Base-by-base conservation (phyloP, 192 early-diverging fungal species). In the Linnemannia zychae region DNA sequence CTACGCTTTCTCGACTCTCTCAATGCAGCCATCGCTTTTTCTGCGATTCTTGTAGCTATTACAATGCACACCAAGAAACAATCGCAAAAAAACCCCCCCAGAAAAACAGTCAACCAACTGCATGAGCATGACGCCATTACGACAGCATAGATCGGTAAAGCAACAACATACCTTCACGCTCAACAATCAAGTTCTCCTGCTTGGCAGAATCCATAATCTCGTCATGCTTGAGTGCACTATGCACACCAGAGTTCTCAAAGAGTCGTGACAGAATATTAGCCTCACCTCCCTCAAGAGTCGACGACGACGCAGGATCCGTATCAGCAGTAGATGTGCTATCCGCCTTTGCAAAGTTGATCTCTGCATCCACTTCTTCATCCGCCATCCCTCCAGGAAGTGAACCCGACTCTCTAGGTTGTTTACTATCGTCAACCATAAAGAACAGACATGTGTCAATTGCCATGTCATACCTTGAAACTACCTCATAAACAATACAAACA, bases 141-240 rank as follows among this genome's bases (percentile, higher is more conserved):
- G 6, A 24, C 7, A 11, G 7, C n/a, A 57, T 1, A 57, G 1
- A n/a, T 2, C n/a, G 2, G n/a, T n/a, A 53, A 63, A n/a, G 40
- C 28, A 31, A 13, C 40, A 9, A 44, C 40, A 6, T 9, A 91
- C 90, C 90, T 85, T 98, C 97, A 34, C 90, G 90, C 63, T 96
- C 94, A 37, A 98, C 90, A 24, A 94, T 90, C 15, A 92, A 70
- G 13, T 77, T 79, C 52, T 97, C 94, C 20, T 92, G 90, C 16
- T 87, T 92, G 1, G 88, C 86, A 13, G 91, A 88, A 74, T 95
- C 92, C 84, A 98, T 90, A 70, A 99, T 97, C 18, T 92, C 93
- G 75, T 99, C 98, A 79, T 99, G 98, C 53, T 97, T 89, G 28
- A 99, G 82, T 0, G 96, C 97, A 65, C 95, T 95, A 72, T 98